These are phyloP conservation scores for Setaria italica DNA, from an alignment of 202 grass and related monocot genomes.

Conservation along the genomic window DNA sequence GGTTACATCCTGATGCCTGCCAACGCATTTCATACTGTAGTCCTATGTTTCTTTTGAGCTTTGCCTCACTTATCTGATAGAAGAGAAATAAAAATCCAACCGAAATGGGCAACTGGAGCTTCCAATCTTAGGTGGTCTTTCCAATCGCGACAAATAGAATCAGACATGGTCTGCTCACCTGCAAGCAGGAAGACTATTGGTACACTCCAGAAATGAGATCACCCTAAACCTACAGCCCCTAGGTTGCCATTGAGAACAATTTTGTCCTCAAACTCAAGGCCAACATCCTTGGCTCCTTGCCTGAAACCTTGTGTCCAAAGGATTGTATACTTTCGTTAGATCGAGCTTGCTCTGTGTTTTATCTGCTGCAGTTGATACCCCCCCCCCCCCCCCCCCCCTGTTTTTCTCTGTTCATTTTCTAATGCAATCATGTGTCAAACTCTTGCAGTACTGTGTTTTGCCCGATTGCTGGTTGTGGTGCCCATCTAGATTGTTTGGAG, in stretches of 20 bases:
- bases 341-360: not conserved
- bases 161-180: not conserved
- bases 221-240: not conserved
- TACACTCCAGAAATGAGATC: not conserved
- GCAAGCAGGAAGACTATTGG: not conserved
- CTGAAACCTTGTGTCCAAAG: too few relatives aligned
- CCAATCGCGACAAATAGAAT: not conserved
- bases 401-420: conserved; percentile 32
- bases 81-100: not conserved
- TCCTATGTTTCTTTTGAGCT: not conserved
- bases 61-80: not conserved
- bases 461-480: conserved; percentile 87
- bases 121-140: not conserved
- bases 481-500: conserved; percentile 71
- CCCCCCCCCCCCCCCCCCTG: not conserved
- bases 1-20: not conserved
- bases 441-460: conserved; percentile 68
- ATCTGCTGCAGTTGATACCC: not conserved
- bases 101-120: not conserved
- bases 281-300: not conserved
- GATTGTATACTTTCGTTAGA: not conserved
- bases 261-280: not conserved
- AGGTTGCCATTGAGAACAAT: not conserved
- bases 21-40: not conserved
- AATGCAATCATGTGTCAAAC: conserved; percentile 26